These are phyloP conservation scores for Acanthamoeba triangularis DNA, from an alignment of 208 protist genomes.

Conservation along the genomic window DNA sequence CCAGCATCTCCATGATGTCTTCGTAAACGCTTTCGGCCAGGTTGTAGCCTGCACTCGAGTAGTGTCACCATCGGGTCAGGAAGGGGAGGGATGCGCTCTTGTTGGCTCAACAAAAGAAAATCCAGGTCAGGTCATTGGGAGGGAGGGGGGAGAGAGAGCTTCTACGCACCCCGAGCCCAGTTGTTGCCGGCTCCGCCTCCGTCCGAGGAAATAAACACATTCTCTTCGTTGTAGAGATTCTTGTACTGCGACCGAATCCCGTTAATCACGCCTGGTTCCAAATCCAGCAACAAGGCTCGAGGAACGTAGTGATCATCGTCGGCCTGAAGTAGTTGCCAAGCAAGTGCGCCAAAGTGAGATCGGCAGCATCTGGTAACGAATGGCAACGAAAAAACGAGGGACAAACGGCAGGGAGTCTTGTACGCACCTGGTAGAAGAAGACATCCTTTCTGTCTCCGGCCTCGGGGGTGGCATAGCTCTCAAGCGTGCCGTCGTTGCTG, in stretches of 20 bases:
- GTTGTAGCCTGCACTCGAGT: constrained; percentile 82
- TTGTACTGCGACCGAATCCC: constrained; percentile 95
- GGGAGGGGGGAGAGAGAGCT: neutral
- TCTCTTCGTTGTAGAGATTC: constrained; percentile 99
- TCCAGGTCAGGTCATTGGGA: neutral
- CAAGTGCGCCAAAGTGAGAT: neutral
- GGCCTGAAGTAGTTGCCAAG: constrained; percentile 89
- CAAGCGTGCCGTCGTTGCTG: constrained; percentile 95
- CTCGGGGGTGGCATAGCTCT: constrained; percentile 96
- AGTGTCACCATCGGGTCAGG: neutral
- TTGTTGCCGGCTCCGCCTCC: constrained; percentile 99
- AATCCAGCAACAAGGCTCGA: constrained; percentile 99
- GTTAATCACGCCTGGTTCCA: constrained; percentile 99
- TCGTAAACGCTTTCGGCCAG: constrained; percentile 95
- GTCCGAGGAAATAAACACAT: constrained; percentile 97
- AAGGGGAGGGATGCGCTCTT: no score
- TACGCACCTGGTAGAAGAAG: constrained; percentile 99
- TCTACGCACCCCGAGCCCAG: constrained; percentile 97
- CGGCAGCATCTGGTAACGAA: neutral
- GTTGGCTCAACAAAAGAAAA: no score
- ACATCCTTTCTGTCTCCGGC: constrained; percentile 99
- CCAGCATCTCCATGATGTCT: constrained; percentile 99
- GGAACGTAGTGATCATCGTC: constrained; percentile 99
- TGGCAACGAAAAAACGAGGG: neutral
- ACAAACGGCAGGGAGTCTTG: neutral